phyloP scores from a whole-genome alignment of 768 basidiomycete genomes.

The Auricularia sp. region DNA sequence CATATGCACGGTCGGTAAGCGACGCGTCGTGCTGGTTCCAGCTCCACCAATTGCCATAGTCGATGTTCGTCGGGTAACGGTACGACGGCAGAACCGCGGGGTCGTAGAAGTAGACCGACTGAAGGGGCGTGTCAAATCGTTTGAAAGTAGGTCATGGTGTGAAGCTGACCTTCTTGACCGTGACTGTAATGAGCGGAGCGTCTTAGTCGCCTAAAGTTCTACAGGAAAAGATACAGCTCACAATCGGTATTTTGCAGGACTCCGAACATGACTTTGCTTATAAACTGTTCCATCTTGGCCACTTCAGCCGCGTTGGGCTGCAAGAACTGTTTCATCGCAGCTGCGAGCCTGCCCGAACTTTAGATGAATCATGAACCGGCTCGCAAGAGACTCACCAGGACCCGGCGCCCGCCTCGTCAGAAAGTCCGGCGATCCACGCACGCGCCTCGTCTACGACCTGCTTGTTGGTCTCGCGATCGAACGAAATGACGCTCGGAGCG shows the following conservation, averaged over 20 bases:
- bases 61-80: conserved; percentile 36
- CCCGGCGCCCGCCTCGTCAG: conserved; percentile 52
- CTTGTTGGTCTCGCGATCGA: conserved; percentile 42
- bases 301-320: conserved; percentile 48
- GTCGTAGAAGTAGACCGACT: conserved; percentile 46
- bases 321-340: conserved; percentile 45
- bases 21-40: background rate
- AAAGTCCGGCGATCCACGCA: conserved; percentile 51
- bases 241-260: conserved; percentile 43
- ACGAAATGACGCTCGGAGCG: conserved; percentile 45
- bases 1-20: conserved; percentile 36
- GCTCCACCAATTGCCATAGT: conserved; percentile 50
- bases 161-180: conserved; percentile 38
- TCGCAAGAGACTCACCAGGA: conserved; percentile 28
- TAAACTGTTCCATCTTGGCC: conserved; percentile 40
- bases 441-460: conserved; percentile 41
- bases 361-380: background rate
- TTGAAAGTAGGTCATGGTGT: background rate
- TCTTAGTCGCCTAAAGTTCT: background rate
- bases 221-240: conserved; percentile 7
- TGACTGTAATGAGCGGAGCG: background rate
- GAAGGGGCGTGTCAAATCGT: background rate
- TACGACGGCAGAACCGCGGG: conserved; percentile 36
- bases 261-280: conserved; percentile 37
- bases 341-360: conserved; percentile 34